Percentiles rank a stretch among this genome's conserved stretches.
Evolutionary conservation across 768 basidiomycete genomes (phyloP).

Genomic region (Pleurotus pulmonarius): DNA sequence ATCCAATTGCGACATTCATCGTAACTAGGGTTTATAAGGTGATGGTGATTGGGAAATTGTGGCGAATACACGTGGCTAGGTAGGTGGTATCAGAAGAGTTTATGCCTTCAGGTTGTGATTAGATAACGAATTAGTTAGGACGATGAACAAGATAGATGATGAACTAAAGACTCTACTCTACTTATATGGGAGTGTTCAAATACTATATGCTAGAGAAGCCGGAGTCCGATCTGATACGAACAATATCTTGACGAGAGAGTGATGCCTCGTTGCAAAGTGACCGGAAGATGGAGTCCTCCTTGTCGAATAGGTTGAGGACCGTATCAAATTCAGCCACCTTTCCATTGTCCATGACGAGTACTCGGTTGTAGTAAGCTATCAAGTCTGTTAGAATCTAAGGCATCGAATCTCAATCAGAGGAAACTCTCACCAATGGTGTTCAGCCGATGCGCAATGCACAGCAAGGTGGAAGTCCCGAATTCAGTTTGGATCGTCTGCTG

Average conservation of each 20-base stretch:
- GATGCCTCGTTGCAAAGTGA: conserved; percentile 66
- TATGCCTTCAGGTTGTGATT: no score
- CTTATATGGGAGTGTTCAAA: neutral
- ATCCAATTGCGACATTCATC: no score
- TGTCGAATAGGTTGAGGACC: conserved; percentile 61
- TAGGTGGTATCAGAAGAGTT: no score
- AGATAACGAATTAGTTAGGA: no score
- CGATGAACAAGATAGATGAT: no score
- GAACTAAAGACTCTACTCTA: no score
- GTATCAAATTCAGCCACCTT: conserved; percentile 71
- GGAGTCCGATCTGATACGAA: conserved; percentile 33
- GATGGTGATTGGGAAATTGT: no score
- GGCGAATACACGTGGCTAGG: no score
- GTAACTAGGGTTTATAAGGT: no score
- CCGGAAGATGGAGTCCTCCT: conserved; percentile 62
- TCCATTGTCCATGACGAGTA: conserved; percentile 73
- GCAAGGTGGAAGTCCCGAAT: conserved; percentile 47
- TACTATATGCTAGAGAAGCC: neutral
- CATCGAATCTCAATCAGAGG: neutral
- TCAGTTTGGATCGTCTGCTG: conserved; percentile 63
- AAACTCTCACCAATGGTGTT: conserved; percentile 47
- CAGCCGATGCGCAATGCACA: conserved; percentile 56
- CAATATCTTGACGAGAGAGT: conserved; percentile 51
- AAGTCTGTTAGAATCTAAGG: conserved; percentile 5
- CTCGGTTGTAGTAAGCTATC: conserved; percentile 59